A percentile compares a stretch with the other conserved stretches of the same genome.
Evolutionary conservation across 208 protist genomes (phyloP).

Genomic region (Lotmaria passim): DNA sequence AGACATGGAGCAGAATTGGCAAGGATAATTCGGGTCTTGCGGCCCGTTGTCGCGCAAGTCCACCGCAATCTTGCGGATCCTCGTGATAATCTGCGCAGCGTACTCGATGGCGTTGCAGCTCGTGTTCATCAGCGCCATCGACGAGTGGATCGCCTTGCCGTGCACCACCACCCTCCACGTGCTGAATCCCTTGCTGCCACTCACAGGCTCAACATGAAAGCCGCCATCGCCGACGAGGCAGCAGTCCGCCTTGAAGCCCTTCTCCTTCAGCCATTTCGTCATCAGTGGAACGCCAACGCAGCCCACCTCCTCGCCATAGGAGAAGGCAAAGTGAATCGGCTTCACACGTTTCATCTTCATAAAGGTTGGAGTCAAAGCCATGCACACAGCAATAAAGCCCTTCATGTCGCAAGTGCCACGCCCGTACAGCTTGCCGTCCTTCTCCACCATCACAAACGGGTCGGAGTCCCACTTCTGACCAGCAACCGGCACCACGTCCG

Average conservation of each 20-base stretch:
- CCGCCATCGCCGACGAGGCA: constrained; percentile 47
- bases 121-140: too few species aligned
- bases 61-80: constrained; percentile 37
- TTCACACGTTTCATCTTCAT: constrained; percentile 42
- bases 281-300: constrained; percentile 40
- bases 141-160: too few species aligned
- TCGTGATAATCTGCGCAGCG: too few species aligned
- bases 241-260: constrained; percentile 41
- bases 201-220: constrained; percentile 27
- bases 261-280: constrained; percentile 31
- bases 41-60: constrained; percentile 34
- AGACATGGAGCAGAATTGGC: constrained; percentile 34
- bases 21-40: constrained; percentile 25
- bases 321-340: constrained; percentile 46
- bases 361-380: constrained; percentile 39
- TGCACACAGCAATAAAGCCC: constrained; percentile 40
- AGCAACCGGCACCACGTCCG: too few species aligned
- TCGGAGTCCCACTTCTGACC: too few species aligned
- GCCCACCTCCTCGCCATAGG: constrained; percentile 44
- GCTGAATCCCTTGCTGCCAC: constrained; percentile 45
- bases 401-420: constrained; percentile 59
- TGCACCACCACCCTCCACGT: constrained; percentile 41
- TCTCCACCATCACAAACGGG: constrained; percentile 44
- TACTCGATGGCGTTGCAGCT: too few species aligned
- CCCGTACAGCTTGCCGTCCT: constrained; percentile 51